Evolutionary conservation across 2,329 filamentous ascomycete genomes (phyloP), one percentile per base, ranked within the genome.

Genomic region (Zarea fungicola): DNA sequence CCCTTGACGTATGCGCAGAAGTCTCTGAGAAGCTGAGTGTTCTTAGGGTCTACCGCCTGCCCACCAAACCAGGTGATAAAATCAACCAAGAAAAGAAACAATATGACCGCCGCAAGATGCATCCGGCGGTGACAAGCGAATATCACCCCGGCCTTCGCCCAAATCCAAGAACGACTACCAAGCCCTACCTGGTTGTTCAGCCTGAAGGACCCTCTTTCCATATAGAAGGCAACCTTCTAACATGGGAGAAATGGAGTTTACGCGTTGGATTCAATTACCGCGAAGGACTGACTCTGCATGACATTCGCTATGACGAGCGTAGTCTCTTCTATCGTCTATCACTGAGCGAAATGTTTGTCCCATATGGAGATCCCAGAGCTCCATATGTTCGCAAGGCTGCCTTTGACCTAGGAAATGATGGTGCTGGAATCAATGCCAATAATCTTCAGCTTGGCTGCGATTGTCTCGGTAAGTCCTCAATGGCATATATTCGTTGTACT

Each of bases 331-430:
- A 87, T 62, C 74, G 84, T 1, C 61, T 87, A 14, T 78, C 77
- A 25, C 69, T 87, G 26, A 76, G 76, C 42, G 84, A 87, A 60
- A 87, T 87, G 84, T 76, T 77, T 18, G 80, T 85, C 0, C 80
- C 81, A 1, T 87, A 86, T 54, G 81, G 72, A 2, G 82, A 85
- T 54, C 78, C 78, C 7, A 74, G 83, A 3, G 66, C 71, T 6
- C 82, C 82, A 0, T 85, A 78, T 59, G 78, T 80, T 16, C 73
- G 81, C 31, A 87, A 87, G 58, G 77, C 78, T 13, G 83, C 83
- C 0, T 86, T 87, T 54, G 83, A 87, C 54, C 76, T 86, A 42
- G 83, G 83, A 5, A 81, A 85, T 51, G 80, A 78, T 21, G 83
- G 83, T 7, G 78, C 78, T 5, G 83, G 83, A 3, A 74, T 79